Percentiles rank a stretch among this genome's conserved stretches.
These are phyloP conservation scores for Chalciporus piperatoides DNA, from an alignment of 1,284 basidiomycete genomes.

Conservation along the genomic window DNA sequence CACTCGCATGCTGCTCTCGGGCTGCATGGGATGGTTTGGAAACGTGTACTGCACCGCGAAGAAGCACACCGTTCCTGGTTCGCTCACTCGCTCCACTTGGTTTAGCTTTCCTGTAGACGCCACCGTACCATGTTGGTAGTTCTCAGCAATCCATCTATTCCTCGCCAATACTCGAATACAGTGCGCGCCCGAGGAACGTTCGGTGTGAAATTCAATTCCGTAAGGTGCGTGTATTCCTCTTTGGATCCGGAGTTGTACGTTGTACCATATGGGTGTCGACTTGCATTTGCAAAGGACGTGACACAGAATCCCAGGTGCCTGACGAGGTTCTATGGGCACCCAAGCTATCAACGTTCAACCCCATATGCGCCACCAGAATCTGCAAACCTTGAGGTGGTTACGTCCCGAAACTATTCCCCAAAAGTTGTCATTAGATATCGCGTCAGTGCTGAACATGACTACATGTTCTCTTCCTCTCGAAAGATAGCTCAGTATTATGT, in stretches of 20 bases:
- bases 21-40: conserved; percentile 8
- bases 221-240: neutral
- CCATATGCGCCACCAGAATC: neutral
- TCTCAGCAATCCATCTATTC: conserved; percentile 2
- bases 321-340: conserved; percentile 10
- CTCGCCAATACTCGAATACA: neutral
- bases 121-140: conserved; percentile 8
- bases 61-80: conserved; percentile 2
- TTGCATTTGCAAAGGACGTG: neutral
- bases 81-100: neutral
- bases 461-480: neutral
- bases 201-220: neutral
- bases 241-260: neutral
- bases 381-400: neutral
- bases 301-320: conserved; percentile 1
- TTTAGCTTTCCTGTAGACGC: conserved; percentile 12
- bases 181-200: neutral
- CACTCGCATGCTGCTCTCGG: conserved; percentile 21
- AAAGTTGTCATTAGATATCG: neutral
- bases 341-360: neutral
- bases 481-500: neutral
- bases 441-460: neutral
- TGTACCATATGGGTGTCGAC: neutral
- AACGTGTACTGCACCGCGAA: conserved; percentile 8
- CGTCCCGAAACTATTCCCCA: neutral